phyloP scores from a whole-genome alignment of 768 basidiomycete genomes.

The Hypholoma sublateritium region DNA sequence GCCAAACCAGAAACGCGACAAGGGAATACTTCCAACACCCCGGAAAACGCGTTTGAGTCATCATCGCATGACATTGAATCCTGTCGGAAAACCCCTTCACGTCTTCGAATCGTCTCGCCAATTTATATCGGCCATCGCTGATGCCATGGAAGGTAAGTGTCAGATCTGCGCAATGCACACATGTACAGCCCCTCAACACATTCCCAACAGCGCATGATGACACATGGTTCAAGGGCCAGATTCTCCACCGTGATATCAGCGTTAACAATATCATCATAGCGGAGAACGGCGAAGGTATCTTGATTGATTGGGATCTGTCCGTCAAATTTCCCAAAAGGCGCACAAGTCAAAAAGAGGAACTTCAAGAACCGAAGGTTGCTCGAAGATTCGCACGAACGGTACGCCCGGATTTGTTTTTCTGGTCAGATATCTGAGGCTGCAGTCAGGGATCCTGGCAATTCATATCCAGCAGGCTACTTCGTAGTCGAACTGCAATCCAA shows the following conservation, averaged over 20 bases:
- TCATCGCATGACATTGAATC: constrained; percentile 10
- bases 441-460: constrained; percentile 32
- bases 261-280: constrained; percentile 23
- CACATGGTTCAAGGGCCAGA: constrained; percentile 10
- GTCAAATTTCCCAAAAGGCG: too few relatives aligned
- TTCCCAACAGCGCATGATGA: constrained; percentile 18
- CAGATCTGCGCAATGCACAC: too few relatives aligned
- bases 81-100: neutral
- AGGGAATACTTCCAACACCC: neutral
- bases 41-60: neutral
- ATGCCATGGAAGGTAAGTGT: constrained; percentile 16
- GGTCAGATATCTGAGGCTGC: neutral
- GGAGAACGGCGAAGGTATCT: constrained; percentile 13
- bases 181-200: neutral
- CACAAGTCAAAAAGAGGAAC: neutral
- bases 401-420: neutral
- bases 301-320: constrained; percentile 26
- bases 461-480: constrained; percentile 21
- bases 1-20: neutral
- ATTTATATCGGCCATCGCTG: constrained; percentile 14
- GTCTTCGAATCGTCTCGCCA: constrained; percentile 7
- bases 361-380: neutral
- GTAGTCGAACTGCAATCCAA: constrained; percentile 17
- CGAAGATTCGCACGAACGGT: constrained; percentile 14
- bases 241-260: constrained; percentile 29